phyloP scores from a whole-genome alignment of 306 rosid species.

The Gynostemma pentaphyllum region DNA sequence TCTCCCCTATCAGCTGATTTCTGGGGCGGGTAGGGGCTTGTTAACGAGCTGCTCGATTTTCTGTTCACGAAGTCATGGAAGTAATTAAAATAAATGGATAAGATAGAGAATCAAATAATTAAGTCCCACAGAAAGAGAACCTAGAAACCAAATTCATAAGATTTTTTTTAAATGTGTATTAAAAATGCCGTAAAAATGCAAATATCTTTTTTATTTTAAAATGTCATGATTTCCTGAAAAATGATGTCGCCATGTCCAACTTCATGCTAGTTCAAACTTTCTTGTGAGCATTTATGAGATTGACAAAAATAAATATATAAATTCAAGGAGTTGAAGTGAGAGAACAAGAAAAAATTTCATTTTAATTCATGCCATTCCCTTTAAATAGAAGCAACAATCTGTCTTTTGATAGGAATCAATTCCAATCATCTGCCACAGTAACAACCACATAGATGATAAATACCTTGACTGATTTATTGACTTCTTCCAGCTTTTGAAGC shows the following conservation, averaged over 20 bases:
- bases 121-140: not conserved
- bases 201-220: not conserved
- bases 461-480: constrained; percentile 78
- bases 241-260: not conserved
- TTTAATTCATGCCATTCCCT: not conserved
- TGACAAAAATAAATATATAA: not conserved
- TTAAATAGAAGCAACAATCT: not conserved
- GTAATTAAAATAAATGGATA: not conserved
- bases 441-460: not conserved
- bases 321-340: not conserved
- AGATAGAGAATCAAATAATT: not conserved
- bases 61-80: constrained; percentile 1
- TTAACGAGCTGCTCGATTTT: constrained; percentile 6
- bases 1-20: constrained; percentile 1
- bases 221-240: not conserved
- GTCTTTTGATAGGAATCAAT: not conserved
- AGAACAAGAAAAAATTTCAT: not conserved
- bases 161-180: not conserved
- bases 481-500: constrained; percentile 71
- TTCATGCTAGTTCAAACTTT: not conserved
- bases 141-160: not conserved
- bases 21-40: not conserved
- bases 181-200: not conserved
- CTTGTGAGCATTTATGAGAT: not conserved
- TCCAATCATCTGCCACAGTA: not conserved